A percentile compares a stretch with the other conserved stretches of the same genome.
Conservation (phyloP, 768 basidiomycete genomes). For the Amylocystis lapponica region DNA sequence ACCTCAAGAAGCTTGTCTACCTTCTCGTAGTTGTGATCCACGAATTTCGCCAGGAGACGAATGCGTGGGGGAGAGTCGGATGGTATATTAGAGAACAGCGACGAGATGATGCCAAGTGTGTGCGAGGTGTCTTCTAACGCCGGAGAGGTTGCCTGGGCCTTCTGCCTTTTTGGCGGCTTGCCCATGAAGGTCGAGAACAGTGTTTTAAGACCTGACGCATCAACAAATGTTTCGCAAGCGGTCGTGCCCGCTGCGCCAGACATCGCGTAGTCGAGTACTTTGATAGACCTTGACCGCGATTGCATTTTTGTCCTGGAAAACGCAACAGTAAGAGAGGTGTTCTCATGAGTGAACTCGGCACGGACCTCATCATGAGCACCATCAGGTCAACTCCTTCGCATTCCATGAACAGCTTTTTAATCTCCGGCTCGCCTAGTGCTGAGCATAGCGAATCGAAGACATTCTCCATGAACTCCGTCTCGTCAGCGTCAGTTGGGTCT, state of each 20-base stretch:
- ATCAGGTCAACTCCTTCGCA: constrained; percentile 95
- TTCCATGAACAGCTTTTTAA: constrained; percentile 79
- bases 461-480: constrained; percentile 98
- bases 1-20: constrained; percentile 90
- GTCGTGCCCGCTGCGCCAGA: constrained; percentile 65
- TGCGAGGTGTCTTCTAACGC: constrained; percentile 83
- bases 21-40: constrained; percentile 90
- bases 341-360: constrained; percentile 3
- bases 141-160: constrained; percentile 37
- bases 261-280: constrained; percentile 87
- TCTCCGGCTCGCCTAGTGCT: constrained; percentile 66
- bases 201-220: constrained; percentile 81
- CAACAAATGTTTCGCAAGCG: constrained; percentile 81
- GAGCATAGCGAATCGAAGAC: constrained; percentile 89
- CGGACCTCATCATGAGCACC: constrained; percentile 96
- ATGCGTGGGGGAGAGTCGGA: constrained; percentile 79
- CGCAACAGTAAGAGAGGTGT: background rate
- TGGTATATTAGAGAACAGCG: constrained; percentile 79
- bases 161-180: constrained; percentile 66
- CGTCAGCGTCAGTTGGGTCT: constrained; percentile 83
- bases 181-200: constrained; percentile 92
- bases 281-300: constrained; percentile 79
- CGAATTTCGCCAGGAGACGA: constrained; percentile 88
- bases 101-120: constrained; percentile 81
- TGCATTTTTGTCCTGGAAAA: constrained; percentile 69